Conservation (phyloP, 1,139 yeast species). For the Diutina pseudorugosa region DNA sequence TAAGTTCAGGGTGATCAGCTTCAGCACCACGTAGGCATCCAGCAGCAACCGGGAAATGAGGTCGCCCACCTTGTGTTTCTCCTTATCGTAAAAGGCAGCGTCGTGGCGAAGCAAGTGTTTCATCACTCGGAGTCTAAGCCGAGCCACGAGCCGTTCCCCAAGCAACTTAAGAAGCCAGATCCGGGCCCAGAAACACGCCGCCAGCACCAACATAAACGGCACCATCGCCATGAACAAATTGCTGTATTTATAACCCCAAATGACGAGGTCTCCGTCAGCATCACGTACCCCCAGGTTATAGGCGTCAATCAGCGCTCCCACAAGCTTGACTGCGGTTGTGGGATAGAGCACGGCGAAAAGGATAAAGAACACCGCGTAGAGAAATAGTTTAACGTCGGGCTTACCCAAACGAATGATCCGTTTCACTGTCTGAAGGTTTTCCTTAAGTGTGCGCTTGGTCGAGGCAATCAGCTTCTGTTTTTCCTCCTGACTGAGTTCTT, state of each 20-base stretch:
- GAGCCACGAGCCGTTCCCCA: constrained; percentile 22
- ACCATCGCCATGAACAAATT: constrained; percentile 32
- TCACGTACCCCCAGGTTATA: constrained; percentile 25
- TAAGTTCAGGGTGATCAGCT: constrained; percentile 32
- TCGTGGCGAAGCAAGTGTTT: constrained; percentile 40
- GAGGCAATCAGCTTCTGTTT: constrained; percentile 17
- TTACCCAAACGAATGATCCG: constrained; percentile 28
- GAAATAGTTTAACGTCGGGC: constrained; percentile 27
- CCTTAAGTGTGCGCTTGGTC: constrained; percentile 15
- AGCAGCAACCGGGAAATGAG: constrained; percentile 40
- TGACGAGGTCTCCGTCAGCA: constrained; percentile 27
- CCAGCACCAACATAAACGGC: constrained; percentile 22
- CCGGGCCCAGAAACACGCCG: constrained; percentile 16
- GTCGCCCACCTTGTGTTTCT: constrained; percentile 44
- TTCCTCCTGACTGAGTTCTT: constrained; percentile 20
- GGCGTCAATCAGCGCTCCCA: constrained; percentile 37
- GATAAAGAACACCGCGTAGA: constrained; percentile 30
- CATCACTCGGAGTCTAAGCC: constrained; percentile 37
- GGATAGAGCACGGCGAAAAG: constrained; percentile 36
- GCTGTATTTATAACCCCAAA: constrained; percentile 35
- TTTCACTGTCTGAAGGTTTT: constrained; percentile 24
- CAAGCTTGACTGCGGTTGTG: constrained; percentile 32
- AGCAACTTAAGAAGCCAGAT: constrained; percentile 17
- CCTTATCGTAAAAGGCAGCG: constrained; percentile 36
- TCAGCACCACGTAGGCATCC: constrained; percentile 41